phyloP scores from a whole-genome alignment of 148 eudicot species.

The Silene uniflora region DNA sequence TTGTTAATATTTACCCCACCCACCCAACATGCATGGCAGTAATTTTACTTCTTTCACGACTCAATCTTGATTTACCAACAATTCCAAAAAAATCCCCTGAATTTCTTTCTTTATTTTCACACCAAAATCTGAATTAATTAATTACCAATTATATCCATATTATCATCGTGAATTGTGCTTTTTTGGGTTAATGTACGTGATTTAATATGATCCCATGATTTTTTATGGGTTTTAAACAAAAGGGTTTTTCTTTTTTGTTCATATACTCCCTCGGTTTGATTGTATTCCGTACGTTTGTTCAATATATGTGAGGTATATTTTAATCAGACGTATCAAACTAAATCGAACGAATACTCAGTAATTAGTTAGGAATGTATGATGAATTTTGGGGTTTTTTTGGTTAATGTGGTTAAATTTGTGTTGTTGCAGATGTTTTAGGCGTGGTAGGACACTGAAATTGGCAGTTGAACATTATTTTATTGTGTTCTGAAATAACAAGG shows the following conservation, averaged over 20 bases:
- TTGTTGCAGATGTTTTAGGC: neutral
- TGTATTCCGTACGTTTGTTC: too few relatives aligned
- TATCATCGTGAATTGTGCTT: neutral
- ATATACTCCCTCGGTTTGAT: neutral
- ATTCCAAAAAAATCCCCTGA: neutral
- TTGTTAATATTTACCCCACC: neutral
- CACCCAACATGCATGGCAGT: neutral
- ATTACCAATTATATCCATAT: neutral
- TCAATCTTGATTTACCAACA: neutral
- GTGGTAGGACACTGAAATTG: neutral
- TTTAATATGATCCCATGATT: too few relatives aligned
- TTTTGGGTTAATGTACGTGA: neutral
- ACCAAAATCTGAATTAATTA: neutral
- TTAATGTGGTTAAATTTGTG: neutral
- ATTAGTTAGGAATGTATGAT: too few relatives aligned
- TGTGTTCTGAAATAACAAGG: constrained; percentile 6
- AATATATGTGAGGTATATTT: too few relatives aligned
- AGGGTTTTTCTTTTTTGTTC: neutral
- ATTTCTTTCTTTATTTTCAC: neutral
- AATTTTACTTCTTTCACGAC: neutral
- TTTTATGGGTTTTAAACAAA: too few relatives aligned
- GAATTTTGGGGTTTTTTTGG: neutral
- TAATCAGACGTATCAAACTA: too few relatives aligned
- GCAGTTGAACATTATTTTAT: constrained; percentile 4
- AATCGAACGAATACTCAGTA: too few relatives aligned